These are phyloP conservation scores for Pseudocercospora cruenta DNA, from an alignment of 2,329 filamentous ascomycete species.

Conservation along the genomic window DNA sequence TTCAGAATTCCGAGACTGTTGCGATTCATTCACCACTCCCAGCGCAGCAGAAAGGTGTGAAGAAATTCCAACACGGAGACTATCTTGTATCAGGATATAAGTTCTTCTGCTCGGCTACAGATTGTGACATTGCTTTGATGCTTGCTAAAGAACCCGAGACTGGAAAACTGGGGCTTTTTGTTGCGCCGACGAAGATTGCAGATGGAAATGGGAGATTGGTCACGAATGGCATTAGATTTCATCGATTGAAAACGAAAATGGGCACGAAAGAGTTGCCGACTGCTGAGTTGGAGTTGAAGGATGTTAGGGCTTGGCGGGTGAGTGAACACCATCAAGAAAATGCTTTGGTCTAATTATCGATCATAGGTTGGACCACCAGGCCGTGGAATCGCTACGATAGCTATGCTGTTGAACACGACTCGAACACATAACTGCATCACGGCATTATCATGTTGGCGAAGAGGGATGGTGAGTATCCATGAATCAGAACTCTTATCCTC, in stretches of 20 bases:
- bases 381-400: conserved; percentile 26
- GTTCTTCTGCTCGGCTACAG: conserved; percentile 70
- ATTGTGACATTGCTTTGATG: conserved; percentile 65
- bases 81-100: conserved; percentile 70
- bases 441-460: conserved; percentile 23
- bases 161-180: conserved; percentile 62
- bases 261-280: conserved; percentile 72
- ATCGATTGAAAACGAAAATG: conserved; percentile 72
- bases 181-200: conserved; percentile 61
- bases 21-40: conserved; percentile 48
- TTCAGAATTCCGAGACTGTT: conserved; percentile 62
- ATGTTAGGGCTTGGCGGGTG: conserved; percentile 51
- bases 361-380: conserved; percentile 54
- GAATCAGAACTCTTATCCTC: too few relatives aligned
- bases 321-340: neutral
- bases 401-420: conserved; percentile 65
- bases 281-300: conserved; percentile 65
- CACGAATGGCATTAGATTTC: conserved; percentile 68
- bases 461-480: conserved; percentile 19
- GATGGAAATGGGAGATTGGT: conserved; percentile 37
- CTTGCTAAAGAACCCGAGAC: conserved; percentile 57
- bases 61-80: conserved; percentile 42
- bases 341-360: neutral
- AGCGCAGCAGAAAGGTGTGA: conserved; percentile 25
- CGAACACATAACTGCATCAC: conserved; percentile 50